phyloP scores from a whole-genome alignment of 768 basidiomycete genomes.

The Termitomyces eurrhizus region DNA sequence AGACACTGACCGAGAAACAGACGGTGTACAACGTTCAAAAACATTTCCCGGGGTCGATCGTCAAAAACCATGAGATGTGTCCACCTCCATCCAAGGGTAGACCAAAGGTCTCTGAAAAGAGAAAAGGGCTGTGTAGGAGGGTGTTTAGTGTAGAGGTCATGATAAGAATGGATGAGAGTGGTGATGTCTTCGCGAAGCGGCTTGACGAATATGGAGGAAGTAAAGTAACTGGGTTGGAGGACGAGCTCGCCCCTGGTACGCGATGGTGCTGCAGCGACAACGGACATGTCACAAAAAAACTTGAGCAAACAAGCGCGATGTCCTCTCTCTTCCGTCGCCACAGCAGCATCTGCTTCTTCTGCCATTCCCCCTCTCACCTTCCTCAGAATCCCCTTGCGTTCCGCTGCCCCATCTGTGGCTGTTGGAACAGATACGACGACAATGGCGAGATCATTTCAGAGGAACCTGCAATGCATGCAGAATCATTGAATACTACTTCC shows the following conservation, averaged over 20 bases:
- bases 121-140: constrained; percentile 48
- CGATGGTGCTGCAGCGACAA: constrained; percentile 49
- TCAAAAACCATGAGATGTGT: constrained; percentile 76
- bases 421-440: constrained; percentile 72
- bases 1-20: constrained; percentile 59
- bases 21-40: constrained; percentile 55
- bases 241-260: constrained; percentile 55
- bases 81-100: constrained; percentile 65
- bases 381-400: constrained; percentile 54
- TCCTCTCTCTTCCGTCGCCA: constrained; percentile 50
- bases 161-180: constrained; percentile 47
- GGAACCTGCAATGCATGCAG: constrained; percentile 86
- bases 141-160: constrained; percentile 39
- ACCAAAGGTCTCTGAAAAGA: constrained; percentile 72
- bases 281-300: constrained; percentile 37
- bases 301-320: constrained; percentile 23
- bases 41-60: constrained; percentile 55
- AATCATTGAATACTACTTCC: constrained; percentile 61
- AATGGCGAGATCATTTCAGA: constrained; percentile 78
- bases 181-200: constrained; percentile 63
- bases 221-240: constrained; percentile 75
- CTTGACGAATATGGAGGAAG: constrained; percentile 69
- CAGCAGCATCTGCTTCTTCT: constrained; percentile 67
- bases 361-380: constrained; percentile 42
- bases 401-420: constrained; percentile 62